phyloP scores from a whole-genome alignment of 768 basidiomycete species.

The Serendipita sp. region DNA sequence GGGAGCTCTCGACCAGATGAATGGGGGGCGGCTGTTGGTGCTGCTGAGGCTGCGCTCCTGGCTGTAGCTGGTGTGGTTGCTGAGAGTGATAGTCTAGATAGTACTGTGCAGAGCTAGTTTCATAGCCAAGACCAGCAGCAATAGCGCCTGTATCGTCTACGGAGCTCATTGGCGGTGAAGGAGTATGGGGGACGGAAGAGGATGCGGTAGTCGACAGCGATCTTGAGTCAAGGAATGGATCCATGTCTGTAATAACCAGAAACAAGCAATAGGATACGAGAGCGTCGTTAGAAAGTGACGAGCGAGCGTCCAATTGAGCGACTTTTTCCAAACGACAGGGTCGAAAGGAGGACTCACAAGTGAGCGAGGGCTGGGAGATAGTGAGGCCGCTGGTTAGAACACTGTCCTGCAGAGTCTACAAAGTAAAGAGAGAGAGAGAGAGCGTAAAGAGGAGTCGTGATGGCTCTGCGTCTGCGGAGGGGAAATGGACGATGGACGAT shows the following conservation, averaged over 20 bases:
- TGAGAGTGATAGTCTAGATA: background rate
- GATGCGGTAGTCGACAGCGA: background rate
- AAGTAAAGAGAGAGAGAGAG: background rate
- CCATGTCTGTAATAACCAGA: background rate
- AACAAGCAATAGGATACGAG: background rate
- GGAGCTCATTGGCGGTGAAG: background rate
- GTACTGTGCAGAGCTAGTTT: background rate
- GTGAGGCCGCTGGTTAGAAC: background rate
- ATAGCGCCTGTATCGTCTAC: background rate
- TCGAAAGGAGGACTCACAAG: background rate
- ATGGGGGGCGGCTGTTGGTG: background rate
- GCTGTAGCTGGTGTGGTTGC: background rate
- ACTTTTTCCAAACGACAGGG: background rate
- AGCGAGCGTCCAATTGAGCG: too few species aligned
- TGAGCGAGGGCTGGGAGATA: background rate
- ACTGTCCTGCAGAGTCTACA: slow-evolving; percentile 5
- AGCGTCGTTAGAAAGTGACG: background rate
- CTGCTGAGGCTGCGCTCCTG: background rate
- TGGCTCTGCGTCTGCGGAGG: background rate
- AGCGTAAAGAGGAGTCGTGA: background rate
- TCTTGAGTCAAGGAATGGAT: background rate
- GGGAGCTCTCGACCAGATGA: background rate
- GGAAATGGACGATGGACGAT: background rate
- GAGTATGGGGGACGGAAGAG: background rate
- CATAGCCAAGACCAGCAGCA: background rate